Percentiles rank a stretch among this genome's conserved stretches.
Evolutionary conservation across 2,329 filamentous ascomycete genomes (phyloP).

Genomic region (Rutstroemia sydowiana): DNA sequence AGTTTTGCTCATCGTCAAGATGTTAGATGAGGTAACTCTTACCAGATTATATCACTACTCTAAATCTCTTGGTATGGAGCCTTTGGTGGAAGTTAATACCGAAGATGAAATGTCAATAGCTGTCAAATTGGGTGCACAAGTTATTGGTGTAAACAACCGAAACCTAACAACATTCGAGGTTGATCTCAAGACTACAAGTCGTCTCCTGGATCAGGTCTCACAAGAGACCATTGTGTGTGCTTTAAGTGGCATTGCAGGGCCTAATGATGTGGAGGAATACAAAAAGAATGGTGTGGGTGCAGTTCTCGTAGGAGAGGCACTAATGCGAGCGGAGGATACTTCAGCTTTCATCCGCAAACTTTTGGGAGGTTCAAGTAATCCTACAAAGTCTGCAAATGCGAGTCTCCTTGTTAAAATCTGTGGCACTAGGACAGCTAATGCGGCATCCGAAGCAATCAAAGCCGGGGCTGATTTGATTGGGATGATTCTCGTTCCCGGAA

Average conservation of each 20-base stretch:
- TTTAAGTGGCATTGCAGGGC: conserved; percentile 84
- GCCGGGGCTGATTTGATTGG: conserved; percentile 88
- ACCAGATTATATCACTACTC: conserved; percentile 82
- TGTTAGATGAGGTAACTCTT: conserved; percentile 73
- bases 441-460: conserved; percentile 71
- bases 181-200: conserved; percentile 84
- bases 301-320: conserved; percentile 86
- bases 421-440: conserved; percentile 77
- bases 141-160: conserved; percentile 95
- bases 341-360: conserved; percentile 76
- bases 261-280: conserved; percentile 82
- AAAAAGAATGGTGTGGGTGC: conserved; percentile 85
- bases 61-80: conserved; percentile 88
- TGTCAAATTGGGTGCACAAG: conserved; percentile 76
- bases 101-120: conserved; percentile 87
- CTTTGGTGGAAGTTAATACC: conserved; percentile 92
- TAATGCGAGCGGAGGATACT: conserved; percentile 86
- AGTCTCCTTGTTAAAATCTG: conserved; percentile 85
- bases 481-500: conserved; percentile 79
- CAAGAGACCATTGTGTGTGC: conserved; percentile 84
- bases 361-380: conserved; percentile 48
- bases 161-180: conserved; percentile 96
- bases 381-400: conserved; percentile 33
- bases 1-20: conserved; percentile 93
- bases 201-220: conserved; percentile 79